A percentile compares a stretch with the other conserved stretches of the same genome.
Evolutionary conservation across 1,139 yeast genomes (phyloP).

Genomic region (Yamadazyma trypodendri): DNA sequence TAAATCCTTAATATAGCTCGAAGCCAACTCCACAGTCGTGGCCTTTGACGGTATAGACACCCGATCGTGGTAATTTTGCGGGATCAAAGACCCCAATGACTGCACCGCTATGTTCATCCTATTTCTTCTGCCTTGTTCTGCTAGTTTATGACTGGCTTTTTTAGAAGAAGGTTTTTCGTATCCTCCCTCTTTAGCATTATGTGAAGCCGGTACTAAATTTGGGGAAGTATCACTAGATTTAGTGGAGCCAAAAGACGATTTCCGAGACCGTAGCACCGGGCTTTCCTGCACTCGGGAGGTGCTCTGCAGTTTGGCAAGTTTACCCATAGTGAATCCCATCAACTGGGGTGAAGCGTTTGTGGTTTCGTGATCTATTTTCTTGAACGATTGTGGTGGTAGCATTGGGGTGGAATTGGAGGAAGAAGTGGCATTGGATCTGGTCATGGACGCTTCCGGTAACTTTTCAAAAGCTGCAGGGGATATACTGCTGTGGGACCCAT

Average conservation of each 20-base stretch:
- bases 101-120: conserved; percentile 85
- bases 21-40: conserved; percentile 89
- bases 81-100: conserved; percentile 68
- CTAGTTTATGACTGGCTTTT: conserved; percentile 84
- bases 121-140: conserved; percentile 94
- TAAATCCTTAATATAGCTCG: conserved; percentile 61
- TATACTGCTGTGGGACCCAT: conserved; percentile 5
- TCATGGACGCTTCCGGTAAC: conserved; percentile 37
- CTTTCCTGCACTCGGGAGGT: conserved; percentile 7
- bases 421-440: conserved; percentile 5
- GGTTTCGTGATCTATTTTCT: conserved; percentile 21
- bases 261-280: conserved; percentile 14
- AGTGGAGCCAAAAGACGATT: conserved; percentile 17
- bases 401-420: conserved; percentile 27
- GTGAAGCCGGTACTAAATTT: conserved; percentile 11
- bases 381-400: conserved; percentile 38
- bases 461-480: conserved; percentile 27
- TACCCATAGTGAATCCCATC: conserved; percentile 52
- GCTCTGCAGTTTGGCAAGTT: conserved; percentile 39
- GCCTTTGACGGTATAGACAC: conserved; percentile 80
- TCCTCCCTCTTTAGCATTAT: conserved; percentile 6
- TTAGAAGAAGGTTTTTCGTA: conserved; percentile 43
- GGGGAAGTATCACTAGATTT: conserved; percentile 22
- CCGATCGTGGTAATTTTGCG: conserved; percentile 58
- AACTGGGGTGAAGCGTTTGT: conserved; percentile 23